Percentiles rank a stretch among this genome's conserved stretches.
Conservation (phyloP, 75 land plant species). For the Cunninghamia lanceolata region DNA sequence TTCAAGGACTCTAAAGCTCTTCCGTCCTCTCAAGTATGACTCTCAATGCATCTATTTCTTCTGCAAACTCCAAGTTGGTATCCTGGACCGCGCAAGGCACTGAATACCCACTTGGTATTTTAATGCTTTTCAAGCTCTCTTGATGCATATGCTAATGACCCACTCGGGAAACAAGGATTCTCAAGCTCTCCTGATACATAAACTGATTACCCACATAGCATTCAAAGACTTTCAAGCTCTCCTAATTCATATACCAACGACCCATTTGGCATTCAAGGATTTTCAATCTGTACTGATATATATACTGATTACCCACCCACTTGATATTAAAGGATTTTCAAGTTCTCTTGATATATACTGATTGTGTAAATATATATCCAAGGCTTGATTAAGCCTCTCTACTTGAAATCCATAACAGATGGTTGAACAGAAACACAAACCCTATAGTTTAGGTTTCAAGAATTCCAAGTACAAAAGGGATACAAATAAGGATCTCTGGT, state of each 20-base stretch:
- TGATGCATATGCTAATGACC: neutral
- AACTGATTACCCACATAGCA: neutral
- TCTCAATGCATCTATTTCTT: neutral
- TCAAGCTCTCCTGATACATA: neutral
- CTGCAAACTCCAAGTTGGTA: neutral
- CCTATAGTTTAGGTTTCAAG: neutral
- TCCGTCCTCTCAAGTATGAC: neutral
- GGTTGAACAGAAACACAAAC: neutral
- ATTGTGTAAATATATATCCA: neutral
- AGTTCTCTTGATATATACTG: neutral
- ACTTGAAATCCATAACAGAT: conserved; percentile 9
- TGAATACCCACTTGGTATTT: neutral
- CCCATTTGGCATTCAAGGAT: neutral
- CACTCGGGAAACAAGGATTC: neutral
- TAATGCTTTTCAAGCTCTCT: neutral
- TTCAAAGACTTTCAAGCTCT: neutral
- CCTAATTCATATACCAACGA: neutral
- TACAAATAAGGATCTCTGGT: conserved; percentile 3
- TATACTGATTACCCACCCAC: neutral
- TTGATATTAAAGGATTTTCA: neutral
- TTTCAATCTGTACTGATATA: neutral
- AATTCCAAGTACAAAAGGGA: conserved; percentile 4
- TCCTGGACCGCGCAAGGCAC: neutral
- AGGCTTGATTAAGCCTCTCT: neutral
- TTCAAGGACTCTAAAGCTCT: neutral